Base-by-base conservation (phyloP, 768 basidiomycete species). In the Suillus americanus region DNA sequence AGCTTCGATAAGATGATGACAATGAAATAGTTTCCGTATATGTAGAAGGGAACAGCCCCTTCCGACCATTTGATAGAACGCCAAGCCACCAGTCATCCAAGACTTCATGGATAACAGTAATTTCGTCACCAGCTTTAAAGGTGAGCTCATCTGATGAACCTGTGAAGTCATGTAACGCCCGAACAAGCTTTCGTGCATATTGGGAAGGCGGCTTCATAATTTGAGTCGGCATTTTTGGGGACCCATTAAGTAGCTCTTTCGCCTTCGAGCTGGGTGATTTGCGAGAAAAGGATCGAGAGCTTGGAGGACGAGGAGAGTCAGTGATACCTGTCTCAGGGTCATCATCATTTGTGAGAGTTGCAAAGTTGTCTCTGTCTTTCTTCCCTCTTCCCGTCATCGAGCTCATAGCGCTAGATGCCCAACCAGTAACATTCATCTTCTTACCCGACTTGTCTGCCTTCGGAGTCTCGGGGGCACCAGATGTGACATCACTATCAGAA, bases 21-120 rank as follows among this genome's bases (percentile, higher is more conserved):
- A 60, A 67, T 9, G 64, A 62, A 60, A 78, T 67, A 4, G 64
- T 62, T 68, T 94, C 90, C 10, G 87, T 89, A 75, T 94, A 91
- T 7, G 87, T 83, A 1, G 86, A 83, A 0, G 95, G 95, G 82
- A 97, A 96, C 48, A 97, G 73, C 16, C 95, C 95, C 60, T 83
- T 86, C 66, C 81, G 81, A 2, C 91, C 92, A 62, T 83, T 78
- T 51, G 65, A 68, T 40, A 86, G 73, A 72, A 91, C 87, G 8
- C 94, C 95, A 80, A 94, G 85, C 91, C 93, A 96, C 95, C 95
- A 96, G 65, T 87, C 94, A 66, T 92, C 91, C 40, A 94, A 79
- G 1, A 95, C 91, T 73, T 96, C 93, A 40, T 87, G 88, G 35
- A 92, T 69, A 35, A 95, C 88, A 16, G 82, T 75, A 63, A 97